Evolutionary conservation across 1,284 basidiomycete species (phyloP), one percentile per base, ranked within the genome.

Genomic region (Austroboletus olivaceoglutinosus): DNA sequence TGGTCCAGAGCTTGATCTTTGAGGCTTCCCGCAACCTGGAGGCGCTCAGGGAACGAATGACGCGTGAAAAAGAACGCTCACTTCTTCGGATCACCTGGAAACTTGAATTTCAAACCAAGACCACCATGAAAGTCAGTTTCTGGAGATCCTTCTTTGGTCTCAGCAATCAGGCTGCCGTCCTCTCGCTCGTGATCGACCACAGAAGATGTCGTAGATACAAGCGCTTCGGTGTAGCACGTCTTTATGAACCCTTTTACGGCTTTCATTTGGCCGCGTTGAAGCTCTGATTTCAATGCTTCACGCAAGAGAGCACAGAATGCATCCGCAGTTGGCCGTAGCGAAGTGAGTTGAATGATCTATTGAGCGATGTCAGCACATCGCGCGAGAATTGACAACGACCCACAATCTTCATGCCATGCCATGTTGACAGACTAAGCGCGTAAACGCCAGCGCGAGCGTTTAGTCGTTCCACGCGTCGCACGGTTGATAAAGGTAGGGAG

Each of bases 1-100:
- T 83, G 19, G 86, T 88, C 97, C 97, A 99, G 13, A 99, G 80
- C 70, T 97, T 98, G 62, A 97, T 87, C 72, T 99, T 99, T 38
- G 93, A 97, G 50, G 93, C 91, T 72, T 99, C 97, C 29, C 96
- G 83, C 56, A 98, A 77, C 71, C 89, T 93, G 59, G 8, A 38
- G 16, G 8, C 30, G 31, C 16, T 68, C 43, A 70, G 48, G 19
- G 31, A 11, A 31, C 10, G 47, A 42, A 37, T 15, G 34, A 43
- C 40, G 19, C 31, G 39, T 22, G 42, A 51, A 50, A 39, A 23
- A 44, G 38, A 45, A 45, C 31, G 70, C 83, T 59, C 62, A 91
- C 86, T 95, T 96, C 72, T 91, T 92, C 11, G 93, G 83, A 69
- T 97, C 94, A 47, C 93, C 94, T 2, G 94, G 94, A 63, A 93